Base-by-base conservation (phyloP, 768 basidiomycete species). In the Clavulina sp. region DNA sequence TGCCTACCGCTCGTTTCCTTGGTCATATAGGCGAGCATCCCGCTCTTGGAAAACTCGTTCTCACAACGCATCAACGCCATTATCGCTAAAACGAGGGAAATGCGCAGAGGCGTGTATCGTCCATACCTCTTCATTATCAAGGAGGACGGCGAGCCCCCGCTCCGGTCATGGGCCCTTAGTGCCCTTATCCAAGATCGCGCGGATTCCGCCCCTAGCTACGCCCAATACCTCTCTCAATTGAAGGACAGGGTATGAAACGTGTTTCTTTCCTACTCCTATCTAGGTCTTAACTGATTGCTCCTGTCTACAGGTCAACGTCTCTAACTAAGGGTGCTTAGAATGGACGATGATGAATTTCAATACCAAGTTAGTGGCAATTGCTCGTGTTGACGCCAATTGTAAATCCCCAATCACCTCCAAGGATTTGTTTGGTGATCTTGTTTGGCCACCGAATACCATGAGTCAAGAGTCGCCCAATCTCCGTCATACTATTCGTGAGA, bases 111-210 rank as follows among this genome's bases (percentile, higher is more conserved):
- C 13, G 79, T 82, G 3, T 97, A 96, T 64, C 81, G 84, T 62
- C 88, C 88, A 5, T 89, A 96, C 63, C 69, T 99, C 4, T 99
- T 96, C 60, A 71, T 96, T 49, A 91, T 97, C 60, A 99, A 97
- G 68, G 91, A 96, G 64, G 95, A 99, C 58, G 93, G 91, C 54
- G 95, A 99, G 65, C 85, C 89, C 4, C 82, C 91, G 41, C 70
- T 99, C 61, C 73, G 92, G 55, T 73, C 91, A 54, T 99, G 95
- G 95, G 95, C 93, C 0, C 73, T 99, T 55, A 89, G 86, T 61
- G 77, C 78, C 60, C 76, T 99, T 57, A 83, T 97, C 58, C 93
- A 97, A 68, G 95, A 97, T 65, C 81, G 95, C 52, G 81, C 87
- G 60, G 95, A 99, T 64, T 80, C 86, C 54, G 70, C 88, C 61